Conservation (phyloP, 176 grass and related monocot species). For the Aegilops speltoides region DNA sequence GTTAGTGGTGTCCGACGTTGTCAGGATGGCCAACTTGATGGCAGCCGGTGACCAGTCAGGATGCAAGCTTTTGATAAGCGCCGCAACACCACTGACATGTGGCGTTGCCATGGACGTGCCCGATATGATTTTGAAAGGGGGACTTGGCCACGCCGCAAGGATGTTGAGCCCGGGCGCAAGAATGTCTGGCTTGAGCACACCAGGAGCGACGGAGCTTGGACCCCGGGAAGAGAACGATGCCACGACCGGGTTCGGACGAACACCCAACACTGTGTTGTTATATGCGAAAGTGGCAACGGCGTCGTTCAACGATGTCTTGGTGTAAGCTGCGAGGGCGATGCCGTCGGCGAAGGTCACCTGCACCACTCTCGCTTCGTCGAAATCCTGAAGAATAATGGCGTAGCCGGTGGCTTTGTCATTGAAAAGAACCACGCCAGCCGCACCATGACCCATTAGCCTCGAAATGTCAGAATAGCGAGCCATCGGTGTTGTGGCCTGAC, state of each 20-base stretch:
- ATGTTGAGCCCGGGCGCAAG: conserved; percentile 50
- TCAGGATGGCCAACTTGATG: conserved; percentile 53
- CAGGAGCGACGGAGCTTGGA: neutral
- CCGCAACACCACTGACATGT: conserved; percentile 39
- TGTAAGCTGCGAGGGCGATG: neutral
- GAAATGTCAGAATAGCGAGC: neutral
- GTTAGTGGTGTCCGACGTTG: conserved; percentile 15
- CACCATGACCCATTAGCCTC: neutral
- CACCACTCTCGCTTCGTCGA: neutral
- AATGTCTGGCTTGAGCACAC: conserved; percentile 63
- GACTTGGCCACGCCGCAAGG: conserved; percentile 37
- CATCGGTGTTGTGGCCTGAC: neutral
- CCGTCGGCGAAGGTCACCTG: conserved; percentile 15
- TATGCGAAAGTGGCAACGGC: neutral
- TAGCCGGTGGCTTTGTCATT: neutral
- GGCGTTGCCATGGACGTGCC: conserved; percentile 64
- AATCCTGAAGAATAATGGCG: conserved; percentile 16
- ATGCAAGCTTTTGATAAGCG: conserved; percentile 42
- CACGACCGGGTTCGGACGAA: conserved; percentile 14
- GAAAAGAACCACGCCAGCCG: conserved; percentile 23
- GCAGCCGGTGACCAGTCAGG: conserved; percentile 20
- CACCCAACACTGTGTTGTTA: conserved; percentile 16
- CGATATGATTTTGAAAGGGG: conserved; percentile 21
- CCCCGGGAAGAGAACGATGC: conserved; percentile 52
- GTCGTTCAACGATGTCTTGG: neutral